These are phyloP conservation scores for Raffaelea arxii DNA, from an alignment of 2,329 filamentous ascomycete genomes.

Conservation along the genomic window DNA sequence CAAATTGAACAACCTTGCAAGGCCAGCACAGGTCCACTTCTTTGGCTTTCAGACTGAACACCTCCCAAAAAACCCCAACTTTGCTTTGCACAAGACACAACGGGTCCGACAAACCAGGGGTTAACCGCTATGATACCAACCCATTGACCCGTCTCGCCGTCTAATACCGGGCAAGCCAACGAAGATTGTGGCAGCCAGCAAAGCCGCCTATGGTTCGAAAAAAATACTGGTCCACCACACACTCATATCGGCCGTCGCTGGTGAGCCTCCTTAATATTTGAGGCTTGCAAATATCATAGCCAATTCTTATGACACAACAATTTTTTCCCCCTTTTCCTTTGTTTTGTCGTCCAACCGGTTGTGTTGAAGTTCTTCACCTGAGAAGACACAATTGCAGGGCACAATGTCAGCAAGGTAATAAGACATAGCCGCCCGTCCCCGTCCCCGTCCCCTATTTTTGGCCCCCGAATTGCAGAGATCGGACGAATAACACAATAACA, in stretches of 20 bases:
- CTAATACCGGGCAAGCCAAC: slow-evolving; percentile 2
- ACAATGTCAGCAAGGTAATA: slow-evolving; percentile 9
- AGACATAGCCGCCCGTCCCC: not conserved
- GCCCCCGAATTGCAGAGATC: not conserved
- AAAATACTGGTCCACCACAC: slow-evolving; percentile 6
- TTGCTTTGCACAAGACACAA: slow-evolving; percentile 3
- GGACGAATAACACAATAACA: not conserved
- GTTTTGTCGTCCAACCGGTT: too few relatives aligned
- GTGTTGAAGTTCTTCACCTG: too few relatives aligned
- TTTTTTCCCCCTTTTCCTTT: not conserved
- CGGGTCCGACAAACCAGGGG: slow-evolving; percentile 7
- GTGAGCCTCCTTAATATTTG: slow-evolving; percentile 8
- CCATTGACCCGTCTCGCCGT: slow-evolving; percentile 8
- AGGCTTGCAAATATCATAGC: not conserved
- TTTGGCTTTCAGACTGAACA: slow-evolving; percentile 12
- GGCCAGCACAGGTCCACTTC: slow-evolving; percentile 18
- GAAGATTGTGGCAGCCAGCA: not conserved
- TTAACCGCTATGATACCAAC: slow-evolving; percentile 7
- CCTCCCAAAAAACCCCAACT: slow-evolving; percentile 6
- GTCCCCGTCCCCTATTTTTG: not conserved
- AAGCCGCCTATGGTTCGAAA: slow-evolving; percentile 7
- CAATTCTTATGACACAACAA: not conserved
- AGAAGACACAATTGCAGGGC: not conserved
- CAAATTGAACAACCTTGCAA: slow-evolving; percentile 20
- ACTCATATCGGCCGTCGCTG: slow-evolving; percentile 7